Percentiles rank a stretch among this genome's conserved stretches.
Evolutionary conservation across 106 monocot species (phyloP).

Genomic region (Triglochin maritima): DNA sequence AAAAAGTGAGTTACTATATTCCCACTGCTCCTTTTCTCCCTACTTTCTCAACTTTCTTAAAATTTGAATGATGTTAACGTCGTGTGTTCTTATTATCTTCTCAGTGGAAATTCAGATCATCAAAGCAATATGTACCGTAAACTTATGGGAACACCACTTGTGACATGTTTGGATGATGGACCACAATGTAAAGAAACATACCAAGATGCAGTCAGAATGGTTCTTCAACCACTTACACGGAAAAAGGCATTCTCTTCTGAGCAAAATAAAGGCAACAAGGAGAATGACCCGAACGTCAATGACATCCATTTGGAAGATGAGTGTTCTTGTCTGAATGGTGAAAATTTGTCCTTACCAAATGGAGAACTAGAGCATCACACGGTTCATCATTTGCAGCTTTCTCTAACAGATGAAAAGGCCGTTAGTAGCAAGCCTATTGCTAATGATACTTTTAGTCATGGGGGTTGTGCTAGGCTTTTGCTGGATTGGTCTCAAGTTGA

Average conservation of each 20-base stretch:
- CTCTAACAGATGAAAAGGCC: constrained; percentile 41
- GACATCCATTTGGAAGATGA: constrained; percentile 25
- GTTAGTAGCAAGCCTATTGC: constrained; percentile 14
- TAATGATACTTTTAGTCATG: constrained; percentile 11
- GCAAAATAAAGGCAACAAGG: background rate
- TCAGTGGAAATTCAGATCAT: constrained; percentile 1
- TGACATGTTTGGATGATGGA: background rate
- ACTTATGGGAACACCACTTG: constrained; percentile 1
- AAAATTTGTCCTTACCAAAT: constrained; percentile 12
- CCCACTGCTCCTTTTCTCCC: no score
- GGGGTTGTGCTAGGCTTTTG: constrained; percentile 26
- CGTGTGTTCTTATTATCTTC: no score
- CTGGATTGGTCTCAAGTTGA: constrained; percentile 66
- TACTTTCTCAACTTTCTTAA: no score
- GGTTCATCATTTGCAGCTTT: constrained; percentile 28
- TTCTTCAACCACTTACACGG: constrained; percentile 1
- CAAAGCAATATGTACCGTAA: constrained; percentile 1
- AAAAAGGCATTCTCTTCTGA: background rate
- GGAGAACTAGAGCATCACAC: constrained; percentile 28
- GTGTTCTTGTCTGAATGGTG: constrained; percentile 14
- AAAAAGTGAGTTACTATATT: constrained; percentile 26
- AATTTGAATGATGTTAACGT: no score
- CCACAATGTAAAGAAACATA: background rate
- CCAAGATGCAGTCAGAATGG: background rate
- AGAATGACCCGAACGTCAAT: constrained; percentile 38